Base-by-base conservation (phyloP, 108 stramenopile genomes). In the Pseudonitzschia multiseries region DNA sequence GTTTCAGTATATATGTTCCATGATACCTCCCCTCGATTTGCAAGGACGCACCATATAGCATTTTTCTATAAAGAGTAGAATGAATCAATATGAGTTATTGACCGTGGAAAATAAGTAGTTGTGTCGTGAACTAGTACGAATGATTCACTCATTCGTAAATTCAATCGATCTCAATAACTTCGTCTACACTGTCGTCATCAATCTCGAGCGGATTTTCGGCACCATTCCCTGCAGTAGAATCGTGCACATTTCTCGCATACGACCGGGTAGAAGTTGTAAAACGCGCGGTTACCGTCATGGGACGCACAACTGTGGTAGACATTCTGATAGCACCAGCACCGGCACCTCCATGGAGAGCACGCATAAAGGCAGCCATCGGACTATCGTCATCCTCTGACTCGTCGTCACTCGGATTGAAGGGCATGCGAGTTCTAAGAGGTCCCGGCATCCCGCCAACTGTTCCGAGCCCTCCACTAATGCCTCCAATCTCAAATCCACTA, bases 201-300 rank as follows among this genome's bases (percentile, higher is more conserved):
- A 85, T 81, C 62, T 75, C 77, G 31, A 85, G 70, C 18, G 84
- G 80, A 76, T 85, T 85, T 29, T 80, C 72, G 9, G 71, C 54
- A 27, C 70, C 46, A 15, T 64, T 67, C 46, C 84, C 84, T 17
- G 84, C 84, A 26, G 42, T 76, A 18, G 57, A 29, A 64, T 81
- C 84, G 63, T 74, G 66, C 21, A 51, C 70, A 56, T 85, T 85
- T 44, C 61, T 48, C 12, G 84, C 84, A 66, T 76, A 79, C 9
- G 84, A 81, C 18, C 84, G 61, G 53, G 46, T 67, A 18, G 65
- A 21, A 22, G 59, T 28, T n/a, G 57, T 40, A 26, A 51, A 18
- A 26, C 31, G 52, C n/a, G 65, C 65, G 18, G 54, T 42, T 28
- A 76, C 43, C 31, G 57, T 21, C 33, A 77, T 24, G 28, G 76